Percentiles rank a stretch among this genome's conserved stretches.
Evolutionary conservation across 805 yeast genomes (phyloP).

Genomic region (Starmera dryadoides): DNA sequence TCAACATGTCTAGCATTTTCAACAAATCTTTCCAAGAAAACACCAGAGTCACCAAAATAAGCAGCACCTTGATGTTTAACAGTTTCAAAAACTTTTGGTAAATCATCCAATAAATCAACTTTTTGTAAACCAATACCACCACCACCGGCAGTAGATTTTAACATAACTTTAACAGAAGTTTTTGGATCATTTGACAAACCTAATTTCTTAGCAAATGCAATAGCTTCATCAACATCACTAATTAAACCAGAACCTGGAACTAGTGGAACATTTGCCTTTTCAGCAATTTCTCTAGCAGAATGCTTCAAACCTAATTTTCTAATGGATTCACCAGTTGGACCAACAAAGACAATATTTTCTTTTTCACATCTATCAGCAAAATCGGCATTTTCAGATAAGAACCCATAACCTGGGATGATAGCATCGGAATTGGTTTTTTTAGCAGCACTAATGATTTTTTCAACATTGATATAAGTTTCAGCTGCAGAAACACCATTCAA

Average conservation of each 20-base stretch:
- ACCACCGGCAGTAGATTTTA: conserved; percentile 97
- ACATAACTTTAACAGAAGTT: conserved; percentile 80
- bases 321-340: conserved; percentile 94
- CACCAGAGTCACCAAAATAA: conserved; percentile 93
- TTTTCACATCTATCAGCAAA: conserved; percentile 81
- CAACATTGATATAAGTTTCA: conserved; percentile 81
- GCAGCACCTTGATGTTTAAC: conserved; percentile 92
- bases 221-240: conserved; percentile 65
- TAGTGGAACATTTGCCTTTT: conserved; percentile 85
- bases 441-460: conserved; percentile 82
- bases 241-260: conserved; percentile 96
- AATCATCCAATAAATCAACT: conserved; percentile 76
- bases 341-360: conserved; percentile 87
- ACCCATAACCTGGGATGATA: conserved; percentile 97
- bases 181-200: conserved; percentile 30
- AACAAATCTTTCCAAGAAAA: conserved; percentile 88
- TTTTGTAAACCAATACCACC: conserved; percentile 98
- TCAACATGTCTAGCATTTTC: conserved; percentile 96
- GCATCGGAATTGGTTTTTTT: conserved; percentile 82
- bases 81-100: conserved; percentile 78
- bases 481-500: conserved; percentile 81
- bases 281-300: conserved; percentile 93
- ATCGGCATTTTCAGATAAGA: conserved; percentile 92
- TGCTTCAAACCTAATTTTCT: conserved; percentile 89
- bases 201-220: conserved; percentile 60